Evolutionary conservation across 1,139 yeast genomes (phyloP).

Genomic region (Candida freyschussii): DNA sequence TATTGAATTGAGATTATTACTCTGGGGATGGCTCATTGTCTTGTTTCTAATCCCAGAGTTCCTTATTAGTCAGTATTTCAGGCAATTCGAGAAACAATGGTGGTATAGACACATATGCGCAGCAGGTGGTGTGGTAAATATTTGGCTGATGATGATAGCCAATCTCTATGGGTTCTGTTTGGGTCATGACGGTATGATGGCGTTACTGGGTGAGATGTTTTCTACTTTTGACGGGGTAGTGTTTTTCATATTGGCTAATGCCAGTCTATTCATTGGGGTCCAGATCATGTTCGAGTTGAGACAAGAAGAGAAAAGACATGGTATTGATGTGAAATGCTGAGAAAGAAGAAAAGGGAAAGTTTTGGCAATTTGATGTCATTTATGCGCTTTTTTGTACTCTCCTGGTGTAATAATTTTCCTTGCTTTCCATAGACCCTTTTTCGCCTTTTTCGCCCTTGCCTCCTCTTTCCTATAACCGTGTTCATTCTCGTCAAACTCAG

Average conservation of each 20-base stretch:
- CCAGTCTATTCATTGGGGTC: slow-evolving; percentile 71
- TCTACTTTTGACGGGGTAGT: slow-evolving; percentile 61
- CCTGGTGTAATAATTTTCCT: slow-evolving; percentile 69
- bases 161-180: slow-evolving; percentile 92
- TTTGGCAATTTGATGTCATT: neutral
- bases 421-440: slow-evolving; percentile 68
- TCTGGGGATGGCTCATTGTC: slow-evolving; percentile 97
- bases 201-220: slow-evolving; percentile 65
- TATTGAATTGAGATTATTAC: slow-evolving; percentile 72
- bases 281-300: slow-evolving; percentile 95
- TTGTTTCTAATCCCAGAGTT: slow-evolving; percentile 87
- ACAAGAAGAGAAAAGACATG: slow-evolving; percentile 78
- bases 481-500: slow-evolving; percentile 82
- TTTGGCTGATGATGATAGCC: slow-evolving; percentile 99
- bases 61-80: slow-evolving; percentile 44
- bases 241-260: slow-evolving; percentile 61
- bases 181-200: slow-evolving; percentile 77
- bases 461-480: slow-evolving; percentile 55
- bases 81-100: slow-evolving; percentile 38
- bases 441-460: slow-evolving; percentile 47
- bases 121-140: slow-evolving; percentile 79
- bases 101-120: slow-evolving; percentile 86
- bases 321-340: slow-evolving; percentile 75
- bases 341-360: neutral
- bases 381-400: slow-evolving; percentile 52